Evolutionary conservation across 164 flowering plant genomes (phyloP).

Genomic region (Magnolia changhungtana): DNA sequence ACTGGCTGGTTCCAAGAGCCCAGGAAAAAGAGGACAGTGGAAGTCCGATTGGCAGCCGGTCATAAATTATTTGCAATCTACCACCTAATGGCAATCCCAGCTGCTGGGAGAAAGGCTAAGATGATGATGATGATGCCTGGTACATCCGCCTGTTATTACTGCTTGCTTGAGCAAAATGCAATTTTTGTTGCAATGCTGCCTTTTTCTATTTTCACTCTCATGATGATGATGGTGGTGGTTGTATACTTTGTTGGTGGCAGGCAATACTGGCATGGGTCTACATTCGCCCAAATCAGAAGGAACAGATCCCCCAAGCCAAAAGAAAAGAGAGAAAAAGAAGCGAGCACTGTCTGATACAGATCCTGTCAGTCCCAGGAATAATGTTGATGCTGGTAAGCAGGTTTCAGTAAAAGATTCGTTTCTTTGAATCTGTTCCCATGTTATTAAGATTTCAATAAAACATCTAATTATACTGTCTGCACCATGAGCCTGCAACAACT

Average conservation of each 20-base stretch:
- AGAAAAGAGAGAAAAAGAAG: constrained; percentile 34
- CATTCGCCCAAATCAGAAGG: constrained; percentile 12
- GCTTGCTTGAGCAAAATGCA: not conserved
- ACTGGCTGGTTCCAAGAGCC: not conserved
- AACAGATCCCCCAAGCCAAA: constrained; percentile 15
- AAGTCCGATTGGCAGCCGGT: not conserved
- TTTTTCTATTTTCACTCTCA: too few species aligned
- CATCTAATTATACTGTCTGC: too few species aligned
- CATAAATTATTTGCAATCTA: not conserved
- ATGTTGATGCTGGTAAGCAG: constrained; percentile 30
- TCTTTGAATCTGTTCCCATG: too few species aligned
- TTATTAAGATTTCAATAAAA: too few species aligned
- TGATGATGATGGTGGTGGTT: not conserved
- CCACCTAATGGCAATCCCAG: not conserved
- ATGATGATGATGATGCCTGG: not conserved
- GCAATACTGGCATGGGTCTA: constrained; percentile 4
- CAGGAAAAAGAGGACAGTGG: not conserved
- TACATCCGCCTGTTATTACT: not conserved
- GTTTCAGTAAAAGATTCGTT: too few species aligned
- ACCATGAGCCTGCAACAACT: too few species aligned
- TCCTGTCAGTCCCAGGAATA: constrained; percentile 5
- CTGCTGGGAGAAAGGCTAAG: not conserved
- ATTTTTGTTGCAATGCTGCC: not conserved
- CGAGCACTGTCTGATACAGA: constrained; percentile 39
- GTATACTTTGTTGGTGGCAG: constrained; percentile 6